Base-by-base conservation (phyloP, 2,329 filamentous ascomycete genomes). In the Aspergillus neoniger region DNA sequence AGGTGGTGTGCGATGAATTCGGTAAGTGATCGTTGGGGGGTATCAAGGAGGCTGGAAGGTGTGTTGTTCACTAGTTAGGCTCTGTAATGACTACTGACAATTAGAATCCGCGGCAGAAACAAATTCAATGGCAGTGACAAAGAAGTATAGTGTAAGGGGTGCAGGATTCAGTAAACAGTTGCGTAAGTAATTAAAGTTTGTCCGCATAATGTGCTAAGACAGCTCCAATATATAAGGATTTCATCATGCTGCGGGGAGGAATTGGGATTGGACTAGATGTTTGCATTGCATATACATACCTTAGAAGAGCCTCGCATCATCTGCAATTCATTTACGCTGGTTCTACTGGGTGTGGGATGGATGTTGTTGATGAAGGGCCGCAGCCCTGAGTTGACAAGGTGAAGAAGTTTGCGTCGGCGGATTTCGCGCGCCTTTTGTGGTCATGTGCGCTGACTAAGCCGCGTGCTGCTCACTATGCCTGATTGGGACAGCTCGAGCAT, bases 171-270 rank as follows among this genome's bases (percentile, higher is more conserved):
- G 69, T 68, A 61, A 68, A 58, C 63, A 70, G 72, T 71, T 70
- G 70, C 85, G 85, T 88, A 87, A 84, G n/a, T n/a, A n/a, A n/a
- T n/a, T 76, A 77, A 79, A 78, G 80, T 82, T 74, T 78, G 80
- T 90, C 88, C 84, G 82, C 86, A 88, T 72, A 78, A 70, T 75
- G 62, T 73, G 75, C 81, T 85, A 85, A 87, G 88, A 91, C 88
- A 91, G 88, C 88, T 91, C 88, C 88, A 91, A 91, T 91, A 89
- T 80, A 75, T 72, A 74, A 72, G 73, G 70, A 69, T 71, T 74
- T 87, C 85, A 88, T 88, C 86, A 85, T 79, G 61, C 59, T 64
- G 67, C 64, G 58, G 57, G 21, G 54, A 14, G 4, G 39, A n/a
- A 17, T 12, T 15, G 44, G 49, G 30, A 54, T 52, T 8, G 23